phyloP scores from a whole-genome alignment of 108 stramenopile species.

The Conticribra weissflogii region DNA sequence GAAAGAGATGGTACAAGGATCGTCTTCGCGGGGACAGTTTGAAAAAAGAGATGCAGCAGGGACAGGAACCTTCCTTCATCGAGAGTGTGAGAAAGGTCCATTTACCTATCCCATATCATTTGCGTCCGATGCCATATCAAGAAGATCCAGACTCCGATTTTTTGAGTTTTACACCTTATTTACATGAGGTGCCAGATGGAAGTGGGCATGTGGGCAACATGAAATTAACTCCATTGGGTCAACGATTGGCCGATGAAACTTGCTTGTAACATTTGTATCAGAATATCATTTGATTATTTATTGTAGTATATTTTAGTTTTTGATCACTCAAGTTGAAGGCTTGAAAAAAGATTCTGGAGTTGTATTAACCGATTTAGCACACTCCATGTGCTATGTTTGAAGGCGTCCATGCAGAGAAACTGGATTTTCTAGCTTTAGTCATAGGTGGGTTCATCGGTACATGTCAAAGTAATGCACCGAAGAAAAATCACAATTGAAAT shows the following conservation, averaged over 20 bases:
- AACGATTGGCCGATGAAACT: conserved; percentile 15
- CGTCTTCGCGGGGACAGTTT: conserved; percentile 21
- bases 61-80: conserved; percentile 14
- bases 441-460: no score
- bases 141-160: conserved; percentile 55
- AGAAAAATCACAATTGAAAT: no score
- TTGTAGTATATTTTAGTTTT: no score
- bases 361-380: no score
- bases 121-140: conserved; percentile 63
- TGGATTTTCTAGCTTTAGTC: no score
- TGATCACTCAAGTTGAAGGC: no score
- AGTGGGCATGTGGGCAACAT: conserved; percentile 66
- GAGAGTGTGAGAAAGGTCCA: conserved; percentile 56
- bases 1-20: conserved; percentile 43
- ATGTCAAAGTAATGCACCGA: no score
- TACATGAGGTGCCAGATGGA: conserved; percentile 67
- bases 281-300: no score
- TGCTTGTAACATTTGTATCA: no score
- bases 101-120: conserved; percentile 71
- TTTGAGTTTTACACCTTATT: conserved; percentile 71
- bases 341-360: no score
- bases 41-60: not conserved
- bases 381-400: no score
- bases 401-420: no score
- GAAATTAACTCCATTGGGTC: conserved; percentile 62